Conservation (phyloP, 768 basidiomycete genomes). For the Mycena leptocephala region DNA sequence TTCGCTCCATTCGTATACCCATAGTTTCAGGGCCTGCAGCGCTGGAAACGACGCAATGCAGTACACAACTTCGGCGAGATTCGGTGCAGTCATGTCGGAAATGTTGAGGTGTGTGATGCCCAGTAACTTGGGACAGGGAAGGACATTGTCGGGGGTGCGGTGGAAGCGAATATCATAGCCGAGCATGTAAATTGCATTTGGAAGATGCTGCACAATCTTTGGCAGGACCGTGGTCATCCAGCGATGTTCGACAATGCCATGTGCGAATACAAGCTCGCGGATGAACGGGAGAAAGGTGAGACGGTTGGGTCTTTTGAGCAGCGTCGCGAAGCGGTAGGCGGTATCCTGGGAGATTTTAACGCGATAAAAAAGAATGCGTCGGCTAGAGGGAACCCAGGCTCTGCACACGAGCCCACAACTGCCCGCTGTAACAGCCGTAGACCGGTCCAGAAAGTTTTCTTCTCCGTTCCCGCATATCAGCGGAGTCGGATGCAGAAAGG, state of each 20-base stretch:
- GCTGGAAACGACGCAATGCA: no score
- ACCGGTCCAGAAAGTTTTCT: neutral
- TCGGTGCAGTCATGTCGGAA: no score
- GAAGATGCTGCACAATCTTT: neutral
- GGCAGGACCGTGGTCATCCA: slow-evolving; percentile 14
- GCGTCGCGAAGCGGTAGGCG: neutral
- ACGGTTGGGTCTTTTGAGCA: neutral
- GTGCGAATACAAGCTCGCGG: neutral
- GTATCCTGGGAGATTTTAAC: neutral
- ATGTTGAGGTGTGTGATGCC: no score
- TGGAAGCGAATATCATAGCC: neutral
- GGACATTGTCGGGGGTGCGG: neutral
- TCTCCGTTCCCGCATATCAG: neutral
- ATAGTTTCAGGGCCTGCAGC: no score
- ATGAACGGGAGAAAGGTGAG: slow-evolving; percentile 8
- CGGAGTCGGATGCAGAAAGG: neutral
- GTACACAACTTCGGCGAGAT: no score
- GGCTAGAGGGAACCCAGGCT: slow-evolving; percentile 1
- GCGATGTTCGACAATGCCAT: neutral
- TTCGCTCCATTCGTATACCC: no score
- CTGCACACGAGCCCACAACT: slow-evolving; percentile 3
- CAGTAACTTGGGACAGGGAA: neutral
- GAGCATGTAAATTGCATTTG: neutral
- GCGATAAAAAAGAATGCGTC: slow-evolving; percentile 3
- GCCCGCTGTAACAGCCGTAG: neutral